These are phyloP conservation scores for Zalaria obscura DNA, from an alignment of 2,329 filamentous ascomycete species.

Conservation along the genomic window DNA sequence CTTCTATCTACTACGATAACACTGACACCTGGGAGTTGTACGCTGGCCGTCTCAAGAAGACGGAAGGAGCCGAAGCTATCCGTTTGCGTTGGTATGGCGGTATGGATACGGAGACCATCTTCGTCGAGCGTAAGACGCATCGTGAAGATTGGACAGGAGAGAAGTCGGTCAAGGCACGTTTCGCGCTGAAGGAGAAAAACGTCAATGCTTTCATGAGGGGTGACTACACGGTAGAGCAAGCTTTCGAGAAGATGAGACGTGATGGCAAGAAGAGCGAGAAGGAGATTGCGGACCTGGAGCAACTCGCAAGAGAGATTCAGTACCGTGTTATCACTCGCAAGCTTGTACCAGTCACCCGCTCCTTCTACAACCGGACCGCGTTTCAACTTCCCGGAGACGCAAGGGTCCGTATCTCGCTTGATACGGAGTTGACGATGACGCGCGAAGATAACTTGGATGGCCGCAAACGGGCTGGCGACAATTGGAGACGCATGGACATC, in stretches of 20 bases:
- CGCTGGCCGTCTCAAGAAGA: conserved; percentile 89
- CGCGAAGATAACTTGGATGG: conserved; percentile 93
- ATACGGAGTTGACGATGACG: conserved; percentile 89
- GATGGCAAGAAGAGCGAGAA: conserved; percentile 89
- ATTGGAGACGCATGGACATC: conserved; percentile 96
- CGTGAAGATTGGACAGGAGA: conserved; percentile 98
- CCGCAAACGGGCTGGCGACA: conserved; percentile 58
- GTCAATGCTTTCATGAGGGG: conserved; percentile 83
- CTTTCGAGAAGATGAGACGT: conserved; percentile 94
- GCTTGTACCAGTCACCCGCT: conserved; percentile 78
- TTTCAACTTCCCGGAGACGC: conserved; percentile 96
- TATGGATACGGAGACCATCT: conserved; percentile 90
- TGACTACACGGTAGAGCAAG: conserved; percentile 66
- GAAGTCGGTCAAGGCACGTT: conserved; percentile 96
- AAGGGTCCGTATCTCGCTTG: conserved; percentile 87
- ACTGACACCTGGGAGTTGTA: conserved; percentile 89
- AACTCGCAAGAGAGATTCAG: conserved; percentile 81
- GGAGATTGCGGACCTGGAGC: conserved; percentile 81
- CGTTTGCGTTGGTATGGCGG: conserved; percentile 94
- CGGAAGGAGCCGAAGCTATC: conserved; percentile 91
- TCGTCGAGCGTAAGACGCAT: conserved; percentile 95
- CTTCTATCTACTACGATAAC: conserved; percentile 98
- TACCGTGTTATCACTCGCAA: conserved; percentile 82
- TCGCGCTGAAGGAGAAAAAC: conserved; percentile 91
- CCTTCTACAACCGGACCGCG: conserved; percentile 95